These are phyloP conservation scores for Ascochyta viciae-villosae DNA, from an alignment of 2,329 filamentous ascomycete genomes.

Conservation along the genomic window DNA sequence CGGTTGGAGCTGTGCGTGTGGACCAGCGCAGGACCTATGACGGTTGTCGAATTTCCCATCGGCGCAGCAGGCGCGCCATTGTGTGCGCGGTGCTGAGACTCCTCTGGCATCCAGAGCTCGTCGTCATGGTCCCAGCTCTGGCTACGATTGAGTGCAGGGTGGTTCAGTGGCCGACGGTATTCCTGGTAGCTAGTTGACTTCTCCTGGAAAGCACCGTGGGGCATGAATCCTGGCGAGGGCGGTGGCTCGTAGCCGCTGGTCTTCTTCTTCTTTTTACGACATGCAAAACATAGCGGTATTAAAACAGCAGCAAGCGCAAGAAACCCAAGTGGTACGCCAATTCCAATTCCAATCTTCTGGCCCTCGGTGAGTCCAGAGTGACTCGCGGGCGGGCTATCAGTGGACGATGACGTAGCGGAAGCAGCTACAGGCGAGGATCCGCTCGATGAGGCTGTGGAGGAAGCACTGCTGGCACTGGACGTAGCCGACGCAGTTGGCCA, in stretches of 20 bases:
- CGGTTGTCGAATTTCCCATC: conserved; percentile 28
- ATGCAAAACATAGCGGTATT: conserved; percentile 36
- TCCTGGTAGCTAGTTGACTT: conserved; percentile 29
- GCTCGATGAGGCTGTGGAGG: conserved; percentile 10
- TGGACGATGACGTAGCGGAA: conserved; percentile 12
- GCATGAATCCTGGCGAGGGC: conserved; percentile 47
- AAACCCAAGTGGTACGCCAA: conserved; percentile 62
- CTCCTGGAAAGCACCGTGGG: conserved; percentile 45
- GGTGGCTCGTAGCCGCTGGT: conserved; percentile 39
- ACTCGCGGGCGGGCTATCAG: conserved; percentile 26
- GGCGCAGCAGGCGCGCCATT: conserved; percentile 17
- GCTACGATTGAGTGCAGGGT: conserved; percentile 22
- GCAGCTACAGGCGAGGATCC: conserved; percentile 2
- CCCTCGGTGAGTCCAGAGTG: conserved; percentile 29
- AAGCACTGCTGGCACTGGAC: conserved; percentile 5
- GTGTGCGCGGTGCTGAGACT: conserved; percentile 2
- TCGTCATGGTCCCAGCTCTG: conserved; percentile 45
- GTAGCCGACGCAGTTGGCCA: conserved; percentile 28
- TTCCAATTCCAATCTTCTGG: conserved; percentile 45
- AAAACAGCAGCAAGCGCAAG: conserved; percentile 56
- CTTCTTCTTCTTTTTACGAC: conserved; percentile 33
- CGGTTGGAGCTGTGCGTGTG: conserved; percentile 47
- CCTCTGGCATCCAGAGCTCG: conserved; percentile 22
- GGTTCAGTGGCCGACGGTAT: conserved; percentile 33
- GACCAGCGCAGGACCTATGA: conserved; percentile 35